These are phyloP conservation scores for Beauveria brongniartii DNA, from an alignment of 2,329 filamentous ascomycete species.

Conservation along the genomic window DNA sequence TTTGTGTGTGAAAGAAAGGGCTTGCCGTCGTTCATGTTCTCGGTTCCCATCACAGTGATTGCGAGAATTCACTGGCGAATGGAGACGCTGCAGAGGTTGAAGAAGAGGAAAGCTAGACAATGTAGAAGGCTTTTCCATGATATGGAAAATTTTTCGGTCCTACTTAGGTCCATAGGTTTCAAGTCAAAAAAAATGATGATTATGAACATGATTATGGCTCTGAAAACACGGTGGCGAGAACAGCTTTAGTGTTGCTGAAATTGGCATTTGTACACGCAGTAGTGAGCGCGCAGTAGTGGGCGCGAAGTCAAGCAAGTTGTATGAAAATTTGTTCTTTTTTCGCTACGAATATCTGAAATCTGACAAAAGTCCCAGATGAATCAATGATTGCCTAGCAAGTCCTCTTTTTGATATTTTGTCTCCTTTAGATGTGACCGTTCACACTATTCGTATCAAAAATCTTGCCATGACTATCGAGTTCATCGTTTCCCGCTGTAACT, in stretches of 20 bases:
- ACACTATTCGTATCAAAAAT: neutral
- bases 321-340: neutral
- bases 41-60: neutral
- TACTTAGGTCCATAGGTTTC: neutral
- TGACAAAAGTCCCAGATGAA: constrained; percentile 5
- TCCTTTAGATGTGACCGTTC: neutral
- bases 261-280: too few species aligned
- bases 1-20: constrained; percentile 16
- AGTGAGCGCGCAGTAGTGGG: too few species aligned
- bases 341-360: constrained; percentile 1
- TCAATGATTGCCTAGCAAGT: neutral
- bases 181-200: constrained; percentile 6
- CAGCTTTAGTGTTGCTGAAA: neutral
- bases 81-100: neutral
- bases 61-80: neutral
- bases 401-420: neutral
- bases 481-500: neutral
- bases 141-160: neutral
- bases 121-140: constrained; percentile 8
- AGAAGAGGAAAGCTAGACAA: neutral
- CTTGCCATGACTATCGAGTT: constrained; percentile 4
- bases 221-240: neutral
- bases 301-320: neutral
- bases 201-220: constrained; percentile 4
- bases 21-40: too few species aligned